Evolutionary conservation across 768 basidiomycete genomes (phyloP).

Genomic region (Fistulinella prunicolor): DNA sequence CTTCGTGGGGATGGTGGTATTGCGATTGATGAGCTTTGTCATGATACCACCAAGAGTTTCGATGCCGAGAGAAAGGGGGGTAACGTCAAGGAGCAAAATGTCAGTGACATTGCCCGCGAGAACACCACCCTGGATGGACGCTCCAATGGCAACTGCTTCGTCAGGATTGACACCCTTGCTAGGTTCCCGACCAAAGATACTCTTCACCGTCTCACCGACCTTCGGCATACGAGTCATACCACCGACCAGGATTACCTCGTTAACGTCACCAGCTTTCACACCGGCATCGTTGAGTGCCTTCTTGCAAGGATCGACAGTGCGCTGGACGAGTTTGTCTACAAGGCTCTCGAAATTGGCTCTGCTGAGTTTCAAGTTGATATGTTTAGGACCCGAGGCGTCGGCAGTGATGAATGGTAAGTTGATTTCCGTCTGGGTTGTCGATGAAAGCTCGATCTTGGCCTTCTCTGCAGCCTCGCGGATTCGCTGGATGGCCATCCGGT

Average conservation of each 20-base stretch:
- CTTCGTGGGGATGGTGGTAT: slow-evolving; percentile 99
- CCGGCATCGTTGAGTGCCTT: slow-evolving; percentile 94
- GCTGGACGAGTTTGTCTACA: slow-evolving; percentile 76
- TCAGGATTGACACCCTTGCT: slow-evolving; percentile 99
- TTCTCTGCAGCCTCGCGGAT: slow-evolving; percentile 99
- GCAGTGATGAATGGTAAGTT: slow-evolving; percentile 98
- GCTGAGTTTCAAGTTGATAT: slow-evolving; percentile 89
- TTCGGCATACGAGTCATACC: slow-evolving; percentile 99
- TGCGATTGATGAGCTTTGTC: slow-evolving; percentile 97
- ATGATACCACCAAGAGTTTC: slow-evolving; percentile 99
- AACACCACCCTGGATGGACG: slow-evolving; percentile 97
- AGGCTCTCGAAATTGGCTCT: slow-evolving; percentile 90
- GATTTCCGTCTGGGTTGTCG: slow-evolving; percentile 92
- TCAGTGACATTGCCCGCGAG: slow-evolving; percentile 95
- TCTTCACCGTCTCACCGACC: slow-evolving; percentile 84
- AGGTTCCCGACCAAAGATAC: slow-evolving; percentile 92
- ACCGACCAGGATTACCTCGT: slow-evolving; percentile 97
- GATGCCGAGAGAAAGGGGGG: slow-evolving; percentile 92
- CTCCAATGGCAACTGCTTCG: slow-evolving; percentile 98
- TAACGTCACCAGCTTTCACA: slow-evolving; percentile 87
- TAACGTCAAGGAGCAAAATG: slow-evolving; percentile 91
- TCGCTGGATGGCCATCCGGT: slow-evolving; percentile 97
- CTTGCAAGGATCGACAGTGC: slow-evolving; percentile 94
- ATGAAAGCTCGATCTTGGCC: slow-evolving; percentile 98
- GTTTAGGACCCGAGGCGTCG: slow-evolving; percentile 91